Evolutionary conservation across 225 moss, liverwort and hornwort genomes (phyloP).

Genomic region (Rhytidiadelphus loreus): DNA sequence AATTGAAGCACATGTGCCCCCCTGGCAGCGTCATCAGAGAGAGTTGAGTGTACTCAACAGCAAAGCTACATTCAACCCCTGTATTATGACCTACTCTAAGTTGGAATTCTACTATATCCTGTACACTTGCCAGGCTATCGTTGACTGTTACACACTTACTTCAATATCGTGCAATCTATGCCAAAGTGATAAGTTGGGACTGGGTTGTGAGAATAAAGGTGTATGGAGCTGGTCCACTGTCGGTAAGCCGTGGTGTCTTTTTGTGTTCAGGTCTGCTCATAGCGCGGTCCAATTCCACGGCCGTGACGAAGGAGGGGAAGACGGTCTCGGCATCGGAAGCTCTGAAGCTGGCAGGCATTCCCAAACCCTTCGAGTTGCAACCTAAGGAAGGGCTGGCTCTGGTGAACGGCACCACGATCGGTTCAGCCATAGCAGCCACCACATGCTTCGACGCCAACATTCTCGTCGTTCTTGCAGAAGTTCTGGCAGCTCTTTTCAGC

Average conservation of each 20-base stretch:
- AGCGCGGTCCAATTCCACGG: conserved; percentile 55
- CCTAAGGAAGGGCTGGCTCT: conserved; percentile 69
- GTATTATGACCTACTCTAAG: not conserved
- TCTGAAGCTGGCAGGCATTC: conserved; percentile 2
- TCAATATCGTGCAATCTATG: not conserved
- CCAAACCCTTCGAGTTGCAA: conserved; percentile 42
- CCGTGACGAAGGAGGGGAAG: conserved; percentile 44
- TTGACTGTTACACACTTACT: not conserved
- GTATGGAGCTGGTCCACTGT: not conserved
- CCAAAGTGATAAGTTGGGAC: not conserved
- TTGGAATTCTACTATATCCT: not conserved
- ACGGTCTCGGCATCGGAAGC: conserved; percentile 41
- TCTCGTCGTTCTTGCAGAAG: conserved; percentile 37
- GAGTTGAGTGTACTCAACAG: not conserved
- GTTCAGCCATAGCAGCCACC: conserved; percentile 48
- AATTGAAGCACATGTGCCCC: not conserved
- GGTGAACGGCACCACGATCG: conserved; percentile 68
- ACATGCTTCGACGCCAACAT: conserved; percentile 57
- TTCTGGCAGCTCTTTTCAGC: conserved; percentile 49
- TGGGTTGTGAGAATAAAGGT: not conserved
- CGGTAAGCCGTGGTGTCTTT: not conserved
- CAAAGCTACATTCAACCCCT: not conserved
- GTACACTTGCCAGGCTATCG: not conserved
- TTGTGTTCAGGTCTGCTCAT: conserved; percentile 36
- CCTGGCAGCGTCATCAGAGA: not conserved